phyloP scores from a whole-genome alignment of 139 green algal genomes.

The Cymbomonas tetramitiformis region DNA sequence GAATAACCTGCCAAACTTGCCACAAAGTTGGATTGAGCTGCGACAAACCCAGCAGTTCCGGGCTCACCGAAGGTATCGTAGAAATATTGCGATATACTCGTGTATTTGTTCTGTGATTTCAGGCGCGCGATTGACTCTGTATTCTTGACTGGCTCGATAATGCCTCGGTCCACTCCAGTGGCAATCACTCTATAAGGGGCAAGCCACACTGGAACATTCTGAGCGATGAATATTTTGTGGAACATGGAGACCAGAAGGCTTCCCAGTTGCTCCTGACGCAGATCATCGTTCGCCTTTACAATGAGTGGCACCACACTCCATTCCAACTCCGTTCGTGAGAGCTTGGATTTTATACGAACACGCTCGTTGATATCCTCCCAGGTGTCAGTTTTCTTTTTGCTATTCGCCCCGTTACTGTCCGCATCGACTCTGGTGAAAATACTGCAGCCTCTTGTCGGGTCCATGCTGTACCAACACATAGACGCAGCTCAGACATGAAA shows the following conservation, averaged over 20 bases:
- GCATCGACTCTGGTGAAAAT: no score
- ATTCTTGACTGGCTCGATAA: constrained; percentile 86
- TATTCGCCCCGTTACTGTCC: no score
- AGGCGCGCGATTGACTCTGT: constrained; percentile 50
- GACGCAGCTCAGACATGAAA: no score
- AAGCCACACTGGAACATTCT: no score
- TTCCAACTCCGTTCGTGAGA: no score
- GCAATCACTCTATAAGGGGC: constrained; percentile 91
- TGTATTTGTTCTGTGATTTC: no score
- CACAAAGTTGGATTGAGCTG: constrained; percentile 71
- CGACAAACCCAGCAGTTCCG: constrained; percentile 38
- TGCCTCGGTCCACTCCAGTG: constrained; percentile 83
- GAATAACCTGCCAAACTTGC: constrained; percentile 75
- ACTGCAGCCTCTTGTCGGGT: no score
- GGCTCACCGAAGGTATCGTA: constrained; percentile 77
- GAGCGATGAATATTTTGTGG: no score
- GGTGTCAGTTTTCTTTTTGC: no score
- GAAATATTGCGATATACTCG: no score
- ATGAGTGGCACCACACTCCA: constrained; percentile 78
- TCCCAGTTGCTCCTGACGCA: constrained; percentile 87
- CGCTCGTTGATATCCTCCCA: constrained; percentile 38
- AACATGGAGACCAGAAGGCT: no score
- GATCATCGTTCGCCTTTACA: constrained; percentile 92
- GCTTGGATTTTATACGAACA: constrained; percentile 49
- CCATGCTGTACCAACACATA: no score